These are phyloP conservation scores for Mariannaea sp. DNA, from an alignment of 2,329 filamentous ascomycete genomes.

Conservation along the genomic window DNA sequence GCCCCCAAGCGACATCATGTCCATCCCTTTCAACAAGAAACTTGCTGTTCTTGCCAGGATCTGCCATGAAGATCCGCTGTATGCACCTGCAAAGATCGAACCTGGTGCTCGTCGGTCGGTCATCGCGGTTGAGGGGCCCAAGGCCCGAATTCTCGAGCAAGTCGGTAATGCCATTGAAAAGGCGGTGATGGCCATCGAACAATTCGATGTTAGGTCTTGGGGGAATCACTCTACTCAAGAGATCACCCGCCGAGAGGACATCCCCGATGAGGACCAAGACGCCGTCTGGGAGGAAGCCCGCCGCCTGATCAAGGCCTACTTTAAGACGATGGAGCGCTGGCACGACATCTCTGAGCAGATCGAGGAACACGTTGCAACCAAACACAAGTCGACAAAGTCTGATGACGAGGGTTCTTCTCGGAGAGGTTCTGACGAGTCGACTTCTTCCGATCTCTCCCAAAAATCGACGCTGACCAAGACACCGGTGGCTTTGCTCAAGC, in stretches of 20 bases:
- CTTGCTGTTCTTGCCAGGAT: slow-evolving; percentile 77
- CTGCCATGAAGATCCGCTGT: slow-evolving; percentile 65
- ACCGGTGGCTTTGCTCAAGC: slow-evolving; percentile 76
- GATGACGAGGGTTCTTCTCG: slow-evolving; percentile 13
- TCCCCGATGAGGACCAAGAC: slow-evolving; percentile 40
- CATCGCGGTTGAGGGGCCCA: slow-evolving; percentile 80
- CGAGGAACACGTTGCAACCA: slow-evolving; percentile 52
- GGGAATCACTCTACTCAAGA: slow-evolving; percentile 39
- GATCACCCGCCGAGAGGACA: slow-evolving; percentile 15
- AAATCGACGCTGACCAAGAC: slow-evolving; percentile 41
- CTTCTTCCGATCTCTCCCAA: slow-evolving; percentile 2
- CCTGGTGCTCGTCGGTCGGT: slow-evolving; percentile 71
- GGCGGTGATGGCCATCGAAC: slow-evolving; percentile 57
- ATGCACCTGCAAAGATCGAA: slow-evolving; percentile 39
- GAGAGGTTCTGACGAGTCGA: slow-evolving; percentile 20
- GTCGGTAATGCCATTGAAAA: slow-evolving; percentile 69
- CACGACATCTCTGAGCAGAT: slow-evolving; percentile 77
- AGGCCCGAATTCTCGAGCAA: slow-evolving; percentile 53
- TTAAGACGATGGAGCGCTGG: slow-evolving; percentile 73
- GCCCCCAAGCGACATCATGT: slow-evolving; percentile 69
- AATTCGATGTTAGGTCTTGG: slow-evolving; percentile 53
- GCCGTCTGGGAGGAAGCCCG: neutral
- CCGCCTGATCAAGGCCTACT: slow-evolving; percentile 59
- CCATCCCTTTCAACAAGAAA: slow-evolving; percentile 75
- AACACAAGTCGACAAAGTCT: slow-evolving; percentile 19